phyloP scores from a whole-genome alignment of 768 basidiomycete genomes.

The Psilocybe cubensis region DNA sequence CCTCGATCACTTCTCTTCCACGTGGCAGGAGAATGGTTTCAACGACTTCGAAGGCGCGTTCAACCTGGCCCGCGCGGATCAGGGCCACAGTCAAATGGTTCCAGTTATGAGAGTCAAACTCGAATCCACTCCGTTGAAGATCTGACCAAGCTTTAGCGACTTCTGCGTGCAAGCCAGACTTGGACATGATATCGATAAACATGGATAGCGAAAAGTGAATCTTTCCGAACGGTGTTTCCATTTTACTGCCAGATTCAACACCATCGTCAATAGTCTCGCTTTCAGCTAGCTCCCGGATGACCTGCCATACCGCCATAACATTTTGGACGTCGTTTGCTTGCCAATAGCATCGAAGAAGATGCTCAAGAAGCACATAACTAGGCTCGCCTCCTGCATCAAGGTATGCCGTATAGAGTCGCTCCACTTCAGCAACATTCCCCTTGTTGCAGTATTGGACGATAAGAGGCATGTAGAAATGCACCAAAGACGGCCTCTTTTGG shows the following conservation, averaged over 20 bases:
- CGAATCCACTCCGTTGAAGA: constrained; percentile 65
- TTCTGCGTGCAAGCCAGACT: constrained; percentile 59
- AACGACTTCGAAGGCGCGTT: constrained; percentile 81
- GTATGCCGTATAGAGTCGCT: constrained; percentile 56
- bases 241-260: neutral
- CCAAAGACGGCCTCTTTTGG: constrained; percentile 17
- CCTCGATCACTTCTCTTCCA: constrained; percentile 14
- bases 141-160: constrained; percentile 71
- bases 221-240: constrained; percentile 8
- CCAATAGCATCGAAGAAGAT: constrained; percentile 76
- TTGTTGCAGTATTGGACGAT: constrained; percentile 52
- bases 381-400: constrained; percentile 58
- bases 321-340: constrained; percentile 54
- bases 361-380: constrained; percentile 60
- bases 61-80: constrained; percentile 78
- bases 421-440: constrained; percentile 53
- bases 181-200: constrained; percentile 76
- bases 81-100: constrained; percentile 81
- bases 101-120: constrained; percentile 91
- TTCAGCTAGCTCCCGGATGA: constrained; percentile 62
- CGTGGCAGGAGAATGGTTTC: constrained; percentile 77
- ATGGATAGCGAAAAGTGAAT: constrained; percentile 67
- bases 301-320: constrained; percentile 68
- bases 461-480: constrained; percentile 62
- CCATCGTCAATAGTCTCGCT: neutral